These are phyloP conservation scores for Epichloe coenophiala DNA, from an alignment of 2,329 filamentous ascomycete genomes.

Conservation along the genomic window DNA sequence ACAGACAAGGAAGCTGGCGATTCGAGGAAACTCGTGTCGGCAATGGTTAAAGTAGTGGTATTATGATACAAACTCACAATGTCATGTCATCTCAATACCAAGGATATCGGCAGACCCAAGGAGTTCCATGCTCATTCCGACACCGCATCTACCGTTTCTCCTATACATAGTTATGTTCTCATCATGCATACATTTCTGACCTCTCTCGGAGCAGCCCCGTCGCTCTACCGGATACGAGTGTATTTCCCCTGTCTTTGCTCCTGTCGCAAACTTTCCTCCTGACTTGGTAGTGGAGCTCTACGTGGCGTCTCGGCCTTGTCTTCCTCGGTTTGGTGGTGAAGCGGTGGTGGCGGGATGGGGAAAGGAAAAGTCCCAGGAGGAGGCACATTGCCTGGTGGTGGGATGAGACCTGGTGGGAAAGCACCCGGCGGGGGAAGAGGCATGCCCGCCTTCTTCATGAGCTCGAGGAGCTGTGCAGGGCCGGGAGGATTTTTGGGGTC, in stretches of 20 bases:
- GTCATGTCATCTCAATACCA: no score
- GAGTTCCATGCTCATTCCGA: no score
- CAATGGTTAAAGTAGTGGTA: no score
- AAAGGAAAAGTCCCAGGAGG: slow-evolving; percentile 20
- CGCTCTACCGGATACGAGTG: slow-evolving; percentile 23
- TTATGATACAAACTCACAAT: no score
- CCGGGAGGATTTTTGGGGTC: slow-evolving; percentile 48
- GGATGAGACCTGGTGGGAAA: slow-evolving; percentile 31
- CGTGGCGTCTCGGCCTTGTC: slow-evolving; percentile 26
- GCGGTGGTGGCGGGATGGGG: slow-evolving; percentile 24
- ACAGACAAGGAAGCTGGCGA: background rate
- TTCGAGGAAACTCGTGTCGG: no score
- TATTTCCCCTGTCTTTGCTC: slow-evolving; percentile 58
- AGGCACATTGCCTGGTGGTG: slow-evolving; percentile 25
- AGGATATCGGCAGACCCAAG: no score
- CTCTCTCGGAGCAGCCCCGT: no score
- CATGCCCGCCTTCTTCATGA: slow-evolving; percentile 53
- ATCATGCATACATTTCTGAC: no score
- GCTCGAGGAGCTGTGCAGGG: slow-evolving; percentile 45
- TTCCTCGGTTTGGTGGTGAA: slow-evolving; percentile 21
- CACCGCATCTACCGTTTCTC: no score
- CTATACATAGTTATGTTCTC: no score
- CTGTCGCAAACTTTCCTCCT: slow-evolving; percentile 66
- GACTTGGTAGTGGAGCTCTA: slow-evolving; percentile 64
- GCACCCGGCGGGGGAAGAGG: slow-evolving; percentile 41